Evolutionary conservation across 1,284 basidiomycete genomes (phyloP).

Genomic region (Austroboletus rostrupii): DNA sequence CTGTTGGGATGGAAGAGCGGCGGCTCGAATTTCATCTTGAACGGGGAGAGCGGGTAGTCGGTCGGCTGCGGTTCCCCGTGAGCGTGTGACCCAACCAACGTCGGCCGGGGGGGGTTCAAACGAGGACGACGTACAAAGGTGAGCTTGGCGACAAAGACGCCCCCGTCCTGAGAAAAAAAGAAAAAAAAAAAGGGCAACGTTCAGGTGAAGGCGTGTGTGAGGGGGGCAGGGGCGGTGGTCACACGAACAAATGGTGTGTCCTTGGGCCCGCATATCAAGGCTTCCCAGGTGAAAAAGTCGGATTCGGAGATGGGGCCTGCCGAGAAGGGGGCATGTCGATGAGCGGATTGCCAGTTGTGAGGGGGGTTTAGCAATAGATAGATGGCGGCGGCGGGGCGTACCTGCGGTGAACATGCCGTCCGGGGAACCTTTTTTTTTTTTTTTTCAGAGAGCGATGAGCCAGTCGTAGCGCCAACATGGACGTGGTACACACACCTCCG

Average conservation of each 20-base stretch:
- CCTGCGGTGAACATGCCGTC: slow-evolving; percentile 94
- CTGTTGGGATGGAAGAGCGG: slow-evolving; percentile 97
- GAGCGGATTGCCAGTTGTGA: no score
- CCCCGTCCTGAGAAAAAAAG: slow-evolving; percentile 98
- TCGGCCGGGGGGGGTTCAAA: not conserved
- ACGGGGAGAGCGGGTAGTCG: slow-evolving; percentile 93
- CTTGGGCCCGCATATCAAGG: slow-evolving; percentile 92
- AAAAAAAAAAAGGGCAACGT: no score
- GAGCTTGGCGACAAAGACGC: slow-evolving; percentile 90
- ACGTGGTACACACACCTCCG: slow-evolving; percentile 38
- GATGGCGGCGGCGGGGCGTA: slow-evolving; percentile 32
- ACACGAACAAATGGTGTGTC: slow-evolving; percentile 91
- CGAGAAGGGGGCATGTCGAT: no score
- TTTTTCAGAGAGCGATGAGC: no score
- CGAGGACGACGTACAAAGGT: slow-evolving; percentile 71
- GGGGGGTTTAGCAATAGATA: no score
- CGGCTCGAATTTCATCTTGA: slow-evolving; percentile 98
- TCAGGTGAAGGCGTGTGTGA: no score
- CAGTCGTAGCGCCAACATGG: no score
- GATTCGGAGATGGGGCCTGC: slow-evolving; percentile 90
- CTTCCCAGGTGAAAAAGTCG: slow-evolving; percentile 99
- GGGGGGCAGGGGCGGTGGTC: no score
- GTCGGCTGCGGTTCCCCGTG: slow-evolving; percentile 57
- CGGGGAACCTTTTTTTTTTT: slow-evolving; percentile 64
- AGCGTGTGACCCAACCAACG: not conserved